These are phyloP conservation scores for Alternaria rosae DNA, from an alignment of 2,329 filamentous ascomycete genomes.

Conservation along the genomic window DNA sequence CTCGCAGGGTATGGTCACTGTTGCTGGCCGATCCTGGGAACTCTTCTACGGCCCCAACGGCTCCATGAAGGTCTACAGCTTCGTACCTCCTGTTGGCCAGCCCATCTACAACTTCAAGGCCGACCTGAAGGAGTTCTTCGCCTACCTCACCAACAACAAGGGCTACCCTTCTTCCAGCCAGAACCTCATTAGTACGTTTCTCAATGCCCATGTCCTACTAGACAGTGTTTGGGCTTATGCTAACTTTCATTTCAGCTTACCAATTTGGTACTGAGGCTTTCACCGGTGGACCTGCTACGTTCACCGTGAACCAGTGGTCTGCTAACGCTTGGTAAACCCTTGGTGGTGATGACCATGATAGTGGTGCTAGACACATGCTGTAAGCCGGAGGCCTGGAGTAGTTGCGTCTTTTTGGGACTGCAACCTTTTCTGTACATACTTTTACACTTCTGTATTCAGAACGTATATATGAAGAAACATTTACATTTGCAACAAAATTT, in stretches of 20 bases:
- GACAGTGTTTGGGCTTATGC: no score
- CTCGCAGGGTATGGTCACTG: conserved; percentile 41
- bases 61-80: conserved; percentile 67
- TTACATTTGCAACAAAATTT: not conserved
- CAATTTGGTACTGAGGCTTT: conserved; percentile 36
- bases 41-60: conserved; percentile 67
- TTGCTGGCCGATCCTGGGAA: conserved; percentile 62
- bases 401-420: not conserved
- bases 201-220: no score
- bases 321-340: conserved; percentile 15
- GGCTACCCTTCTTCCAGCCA: conserved; percentile 45
- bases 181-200: conserved; percentile 33
- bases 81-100: conserved; percentile 49
- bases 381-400: not conserved
- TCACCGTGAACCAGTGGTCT: conserved; percentile 25
- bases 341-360: no score
- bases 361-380: not conserved
- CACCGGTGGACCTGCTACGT: conserved; percentile 31
- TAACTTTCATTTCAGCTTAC: conserved; percentile 19
- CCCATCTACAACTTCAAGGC: conserved; percentile 60
- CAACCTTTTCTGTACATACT: not conserved
- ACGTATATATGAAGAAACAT: not conserved
- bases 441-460: not conserved
- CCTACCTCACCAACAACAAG: conserved; percentile 61
- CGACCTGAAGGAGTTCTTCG: conserved; percentile 65